Percentiles rank a stretch among this genome's conserved stretches.
Conservation (phyloP, 2,329 filamentous ascomycete species). For the Clonostachys solani region DNA sequence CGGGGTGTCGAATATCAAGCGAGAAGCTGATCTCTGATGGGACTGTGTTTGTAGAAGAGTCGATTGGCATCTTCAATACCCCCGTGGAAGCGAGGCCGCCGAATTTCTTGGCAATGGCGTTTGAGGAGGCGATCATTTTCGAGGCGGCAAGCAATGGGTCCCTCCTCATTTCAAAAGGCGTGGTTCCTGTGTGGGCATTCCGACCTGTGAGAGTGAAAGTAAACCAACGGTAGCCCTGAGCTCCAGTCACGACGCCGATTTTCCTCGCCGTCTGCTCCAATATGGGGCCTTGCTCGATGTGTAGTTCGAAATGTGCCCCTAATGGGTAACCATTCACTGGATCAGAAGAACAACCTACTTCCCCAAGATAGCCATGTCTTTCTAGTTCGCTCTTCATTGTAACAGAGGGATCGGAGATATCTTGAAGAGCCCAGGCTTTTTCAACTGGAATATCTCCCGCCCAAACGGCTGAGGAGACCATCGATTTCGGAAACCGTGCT, state of each 20-base stretch:
- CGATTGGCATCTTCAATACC: constrained; percentile 36
- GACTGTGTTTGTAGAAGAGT: constrained; percentile 68
- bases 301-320: constrained; percentile 69
- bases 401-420: constrained; percentile 5
- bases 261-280: constrained; percentile 59
- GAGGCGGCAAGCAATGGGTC: constrained; percentile 26
- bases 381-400: constrained; percentile 47
- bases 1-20: constrained; percentile 59
- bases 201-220: constrained; percentile 19
- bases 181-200: constrained; percentile 22
- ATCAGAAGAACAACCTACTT: constrained; percentile 17
- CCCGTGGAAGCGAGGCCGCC: constrained; percentile 22
- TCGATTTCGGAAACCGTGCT: constrained; percentile 72
- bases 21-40: constrained; percentile 62
- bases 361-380: constrained; percentile 67
- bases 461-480: constrained; percentile 75
- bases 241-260: constrained; percentile 19
- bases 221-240: constrained; percentile 24
- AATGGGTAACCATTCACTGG: constrained; percentile 38
- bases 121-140: constrained; percentile 23
- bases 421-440: constrained; percentile 41
- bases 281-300: constrained; percentile 55
- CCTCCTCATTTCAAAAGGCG: constrained; percentile 21
- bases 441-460: constrained; percentile 61
- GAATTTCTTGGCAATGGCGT: constrained; percentile 15